Evolutionary conservation across 306 rosid species (phyloP).

Genomic region (Canavalia ensiformis): DNA sequence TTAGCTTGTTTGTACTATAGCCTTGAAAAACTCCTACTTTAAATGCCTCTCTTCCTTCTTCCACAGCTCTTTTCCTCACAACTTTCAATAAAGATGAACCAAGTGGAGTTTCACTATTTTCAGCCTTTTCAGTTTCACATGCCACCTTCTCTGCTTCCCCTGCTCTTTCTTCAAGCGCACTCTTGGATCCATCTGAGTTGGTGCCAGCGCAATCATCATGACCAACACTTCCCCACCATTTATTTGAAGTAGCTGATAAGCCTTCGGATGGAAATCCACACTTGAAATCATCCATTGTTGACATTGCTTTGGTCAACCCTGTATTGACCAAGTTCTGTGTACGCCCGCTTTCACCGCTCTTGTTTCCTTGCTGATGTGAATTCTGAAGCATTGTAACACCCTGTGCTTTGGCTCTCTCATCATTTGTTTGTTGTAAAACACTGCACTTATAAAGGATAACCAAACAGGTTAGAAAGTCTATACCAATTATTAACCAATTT

Average conservation of each 20-base stretch:
- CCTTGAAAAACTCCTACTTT: conserved; percentile 64
- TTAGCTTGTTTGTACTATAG: conserved; percentile 59
- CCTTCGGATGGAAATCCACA: conserved; percentile 81
- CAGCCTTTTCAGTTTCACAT: conserved; percentile 48
- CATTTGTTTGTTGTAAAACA: conserved; percentile 49
- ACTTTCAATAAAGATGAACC: conserved; percentile 65
- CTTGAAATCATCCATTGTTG: conserved; percentile 75
- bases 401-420: conserved; percentile 62
- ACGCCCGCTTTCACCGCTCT: conserved; percentile 60
- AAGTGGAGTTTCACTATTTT: conserved; percentile 42
- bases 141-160: conserved; percentile 50
- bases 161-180: conserved; percentile 41
- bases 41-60: conserved; percentile 73
- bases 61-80: conserved; percentile 64
- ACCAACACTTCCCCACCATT: conserved; percentile 87
- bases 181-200: conserved; percentile 45
- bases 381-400: conserved; percentile 53
- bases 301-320: conserved; percentile 61
- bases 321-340: conserved; percentile 47
- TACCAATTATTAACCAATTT: background rate
- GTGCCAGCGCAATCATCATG: conserved; percentile 40
- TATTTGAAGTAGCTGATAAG: conserved; percentile 70
- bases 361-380: conserved; percentile 67
- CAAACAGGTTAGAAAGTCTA: background rate
- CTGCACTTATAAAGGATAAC: conserved; percentile 44